Base-by-base conservation (phyloP, 345 rosid genomes). In the Lepidium africanum region DNA sequence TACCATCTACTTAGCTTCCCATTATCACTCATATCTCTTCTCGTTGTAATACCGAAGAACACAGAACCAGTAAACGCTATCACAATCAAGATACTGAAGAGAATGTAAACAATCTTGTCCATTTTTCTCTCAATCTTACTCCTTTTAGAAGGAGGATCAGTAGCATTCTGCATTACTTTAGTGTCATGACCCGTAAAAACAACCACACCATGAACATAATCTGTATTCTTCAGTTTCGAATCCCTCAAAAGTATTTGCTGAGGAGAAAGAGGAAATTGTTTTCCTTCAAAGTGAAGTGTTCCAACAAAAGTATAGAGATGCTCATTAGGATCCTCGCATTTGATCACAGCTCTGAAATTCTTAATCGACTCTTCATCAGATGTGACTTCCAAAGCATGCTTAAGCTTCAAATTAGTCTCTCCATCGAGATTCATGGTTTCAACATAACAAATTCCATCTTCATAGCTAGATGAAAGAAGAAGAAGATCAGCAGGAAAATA, bases 361-460 rank as follows among this genome's bases (percentile, higher is more conserved):
- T 76, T 50, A 48, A 84, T 71, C 0, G 82, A 76, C 50, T 79
- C 78, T 19, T 79, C 87, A 19, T 80, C 65, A 11, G 80, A 65
- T 38, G 97, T 93, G 36, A 77, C 77, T 59, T 86, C 92, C 63
- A 90, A 75, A 1, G 92, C 81, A 19, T 86, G 92, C 74, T 88
- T 93, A 74, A 90, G 61, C 73, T 93, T 93, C 77, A 93, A 52
- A 55, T 88, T 88, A 23, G 92, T 93, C 81, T 93, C 98, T 4
- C 98, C 98, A 64, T 93, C 98, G 39, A 93, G 96, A 67, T 90
- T 90, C 97, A 80, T 84, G 10, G 98, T 90, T 51, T 93, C 98
- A 17, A 90, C 97, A 70, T 93, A 93, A 65, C 97, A 90, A 58
- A 88, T 67, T 19, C 91, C 97, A 72, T 93, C 97, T 21, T 76